These are phyloP conservation scores for Neopestalotiopsis sp. DNA, from an alignment of 2,329 filamentous ascomycete genomes.

Conservation along the genomic window DNA sequence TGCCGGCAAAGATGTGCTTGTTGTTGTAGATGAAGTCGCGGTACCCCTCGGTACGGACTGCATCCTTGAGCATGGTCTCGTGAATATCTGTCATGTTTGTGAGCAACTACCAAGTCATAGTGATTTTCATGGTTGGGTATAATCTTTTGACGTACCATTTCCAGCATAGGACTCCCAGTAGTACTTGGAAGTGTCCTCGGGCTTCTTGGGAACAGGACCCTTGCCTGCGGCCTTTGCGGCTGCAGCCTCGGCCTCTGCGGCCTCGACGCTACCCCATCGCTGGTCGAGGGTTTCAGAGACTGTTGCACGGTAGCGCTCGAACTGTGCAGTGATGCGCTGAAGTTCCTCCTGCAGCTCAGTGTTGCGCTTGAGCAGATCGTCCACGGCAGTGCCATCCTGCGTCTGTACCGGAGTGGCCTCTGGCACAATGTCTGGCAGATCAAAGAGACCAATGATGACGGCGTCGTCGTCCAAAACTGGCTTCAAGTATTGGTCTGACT, in stretches of 20 bases:
- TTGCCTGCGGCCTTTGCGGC: conserved; percentile 31
- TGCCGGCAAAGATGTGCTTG: conserved; percentile 84
- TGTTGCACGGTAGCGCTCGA: conserved; percentile 67
- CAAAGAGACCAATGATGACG: conserved; percentile 85
- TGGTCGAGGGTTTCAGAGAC: conserved; percentile 72
- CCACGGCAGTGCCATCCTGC: conserved; percentile 34
- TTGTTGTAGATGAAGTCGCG: conserved; percentile 94
- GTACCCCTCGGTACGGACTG: conserved; percentile 87
- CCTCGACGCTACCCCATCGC: conserved; percentile 64
- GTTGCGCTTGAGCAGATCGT: conserved; percentile 55
- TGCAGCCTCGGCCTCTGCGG: conserved; percentile 41
- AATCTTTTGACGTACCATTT: conserved; percentile 53
- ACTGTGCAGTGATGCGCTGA: conserved; percentile 63
- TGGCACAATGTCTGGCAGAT: conserved; percentile 61
- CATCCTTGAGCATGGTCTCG: conserved; percentile 94
- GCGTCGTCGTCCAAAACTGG: conserved; percentile 90
- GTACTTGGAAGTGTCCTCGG: conserved; percentile 47
- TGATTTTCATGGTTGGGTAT: no score
- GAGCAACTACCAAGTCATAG: not conserved
- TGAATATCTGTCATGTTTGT: conserved; percentile 74
- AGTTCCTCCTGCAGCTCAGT: conserved; percentile 66
- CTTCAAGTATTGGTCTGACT: conserved; percentile 81
- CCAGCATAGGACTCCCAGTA: conserved; percentile 69
- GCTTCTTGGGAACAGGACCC: conserved; percentile 29
- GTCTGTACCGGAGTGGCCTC: conserved; percentile 27